Conservation (phyloP, 345 rosid species). For the Laguncularia racemosa region DNA sequence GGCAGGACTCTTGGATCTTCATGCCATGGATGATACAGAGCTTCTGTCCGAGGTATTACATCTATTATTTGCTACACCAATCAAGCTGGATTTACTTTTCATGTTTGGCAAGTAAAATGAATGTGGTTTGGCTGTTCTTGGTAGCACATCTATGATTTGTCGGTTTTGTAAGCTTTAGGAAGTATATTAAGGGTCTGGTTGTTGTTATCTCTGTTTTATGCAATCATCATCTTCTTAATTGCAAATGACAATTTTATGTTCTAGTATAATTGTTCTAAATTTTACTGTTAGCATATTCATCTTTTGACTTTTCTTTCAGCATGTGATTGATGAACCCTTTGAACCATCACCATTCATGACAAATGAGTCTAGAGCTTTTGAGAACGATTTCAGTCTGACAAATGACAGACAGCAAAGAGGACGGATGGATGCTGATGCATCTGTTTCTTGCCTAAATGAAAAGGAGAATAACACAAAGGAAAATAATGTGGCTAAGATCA, state of each 20-base stretch:
- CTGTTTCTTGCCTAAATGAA: constrained; percentile 41
- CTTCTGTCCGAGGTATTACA: constrained; percentile 82
- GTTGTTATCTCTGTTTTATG: too few relatives aligned
- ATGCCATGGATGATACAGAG: constrained; percentile 97
- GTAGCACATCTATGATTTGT: too few relatives aligned
- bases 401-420: constrained; percentile 37
- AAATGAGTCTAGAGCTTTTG: constrained; percentile 52
- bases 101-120: too few relatives aligned
- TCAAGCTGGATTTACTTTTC: too few relatives aligned
- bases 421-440: constrained; percentile 50
- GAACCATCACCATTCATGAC: constrained; percentile 90
- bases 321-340: constrained; percentile 84
- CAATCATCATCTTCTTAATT: too few relatives aligned
- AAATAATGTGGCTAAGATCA: constrained; percentile 83
- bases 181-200: too few relatives aligned
- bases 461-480: constrained; percentile 68
- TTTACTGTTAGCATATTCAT: too few relatives aligned
- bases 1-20: constrained; percentile 96
- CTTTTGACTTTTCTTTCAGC: constrained; percentile 34
- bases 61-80: constrained; percentile 1
- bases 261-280: too few relatives aligned
- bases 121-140: too few relatives aligned
- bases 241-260: too few relatives aligned
- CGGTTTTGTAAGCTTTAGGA: too few relatives aligned
- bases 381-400: constrained; percentile 51